Base-by-base conservation (phyloP, 2,329 filamentous ascomycete genomes). In the Saccharata proteae region DNA sequence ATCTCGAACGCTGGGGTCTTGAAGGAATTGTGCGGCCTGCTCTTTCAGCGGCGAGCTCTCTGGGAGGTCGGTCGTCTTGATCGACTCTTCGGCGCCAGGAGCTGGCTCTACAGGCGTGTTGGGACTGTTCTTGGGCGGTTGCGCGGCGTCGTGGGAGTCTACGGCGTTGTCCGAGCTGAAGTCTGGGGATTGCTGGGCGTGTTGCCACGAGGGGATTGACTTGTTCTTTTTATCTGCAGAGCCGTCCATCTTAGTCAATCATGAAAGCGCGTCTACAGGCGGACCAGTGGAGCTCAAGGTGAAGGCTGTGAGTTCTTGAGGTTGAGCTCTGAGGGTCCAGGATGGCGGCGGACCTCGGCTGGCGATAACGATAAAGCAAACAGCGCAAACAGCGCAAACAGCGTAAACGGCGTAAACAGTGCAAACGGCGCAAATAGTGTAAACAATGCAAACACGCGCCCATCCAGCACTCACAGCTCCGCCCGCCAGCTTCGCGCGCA, bases 21-120 rank as follows among this genome's bases (percentile, higher is more conserved):
- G 64, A 4, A 94, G 67, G 48, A 93, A 94, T 32, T 65, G 71
- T 25, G 69, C 67, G 16, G 85, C 84, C 48, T 84, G 73, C 11
- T 83, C 73, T 20, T 81, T 47, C 20, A 58, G 32, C 27, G n/a
- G n/a, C 4, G 4, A 11, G 14, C 16, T 26, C 25, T 10, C 32
- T 16, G 5, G 29, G 18, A 10, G 40, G 29, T 15, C 30, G 24
- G 13, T 36, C 36, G n/a, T 29, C 26, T 22, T 32, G 24, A 25
- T 8, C 4, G 6, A 18, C 23, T 8, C 35, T 30, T 18, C 23
- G 13, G 16, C 15, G 16, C 16, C 29, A n/a, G 16, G n/a, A n/a
- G n/a, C n/a, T n/a, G n/a, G n/a, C n/a, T n/a, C n/a, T n/a, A n/a
- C n/a, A n/a, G n/a, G n/a, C n/a, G n/a, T n/a, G n/a, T n/a, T n/a